Percentiles rank a stretch among this genome's conserved stretches.
phyloP scores from a whole-genome alignment of 1,284 basidiomycete species.

The Apiotrichum veenhuisii region DNA sequence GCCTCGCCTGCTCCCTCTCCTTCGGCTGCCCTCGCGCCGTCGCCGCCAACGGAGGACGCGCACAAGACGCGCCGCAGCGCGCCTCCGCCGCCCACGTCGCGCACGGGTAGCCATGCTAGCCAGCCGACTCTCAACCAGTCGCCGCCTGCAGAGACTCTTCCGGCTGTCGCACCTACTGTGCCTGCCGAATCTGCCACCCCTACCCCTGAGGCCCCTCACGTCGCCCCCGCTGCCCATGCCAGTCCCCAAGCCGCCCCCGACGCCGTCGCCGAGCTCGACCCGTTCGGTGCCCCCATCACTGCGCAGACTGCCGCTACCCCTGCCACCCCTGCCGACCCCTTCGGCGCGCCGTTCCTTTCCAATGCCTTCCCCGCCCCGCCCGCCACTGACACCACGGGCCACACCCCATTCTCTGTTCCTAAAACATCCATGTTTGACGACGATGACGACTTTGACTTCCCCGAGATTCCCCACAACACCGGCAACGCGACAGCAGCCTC shows the following conservation, averaged over 20 bases:
- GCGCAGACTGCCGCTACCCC: background rate
- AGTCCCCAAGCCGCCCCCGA: background rate
- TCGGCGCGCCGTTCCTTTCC: constrained; percentile 4
- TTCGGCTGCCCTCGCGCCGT: background rate
- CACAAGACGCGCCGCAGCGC: constrained; percentile 37
- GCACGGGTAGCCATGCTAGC: background rate
- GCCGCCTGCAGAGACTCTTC: background rate
- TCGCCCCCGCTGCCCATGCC: background rate
- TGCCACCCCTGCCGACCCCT: background rate
- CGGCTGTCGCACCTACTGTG: background rate
- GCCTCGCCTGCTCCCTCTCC: constrained; percentile 1
- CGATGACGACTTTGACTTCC: constrained; percentile 81
- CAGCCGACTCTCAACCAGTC: background rate
- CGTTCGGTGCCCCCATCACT: background rate
- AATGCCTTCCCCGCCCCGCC: background rate
- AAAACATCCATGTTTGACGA: constrained; percentile 62
- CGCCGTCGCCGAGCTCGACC: constrained; percentile 3
- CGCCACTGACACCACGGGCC: no score
- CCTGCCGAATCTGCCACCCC: background rate
- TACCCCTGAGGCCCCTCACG: background rate
- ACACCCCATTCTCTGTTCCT: background rate
- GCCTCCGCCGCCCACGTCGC: constrained; percentile 35
- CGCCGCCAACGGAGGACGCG: constrained; percentile 11
- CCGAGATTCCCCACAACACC: constrained; percentile 53
- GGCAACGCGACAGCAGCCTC: constrained; percentile 3